Conservation (phyloP, 768 basidiomycete species). For the Leucocoprinus birnbaumii region DNA sequence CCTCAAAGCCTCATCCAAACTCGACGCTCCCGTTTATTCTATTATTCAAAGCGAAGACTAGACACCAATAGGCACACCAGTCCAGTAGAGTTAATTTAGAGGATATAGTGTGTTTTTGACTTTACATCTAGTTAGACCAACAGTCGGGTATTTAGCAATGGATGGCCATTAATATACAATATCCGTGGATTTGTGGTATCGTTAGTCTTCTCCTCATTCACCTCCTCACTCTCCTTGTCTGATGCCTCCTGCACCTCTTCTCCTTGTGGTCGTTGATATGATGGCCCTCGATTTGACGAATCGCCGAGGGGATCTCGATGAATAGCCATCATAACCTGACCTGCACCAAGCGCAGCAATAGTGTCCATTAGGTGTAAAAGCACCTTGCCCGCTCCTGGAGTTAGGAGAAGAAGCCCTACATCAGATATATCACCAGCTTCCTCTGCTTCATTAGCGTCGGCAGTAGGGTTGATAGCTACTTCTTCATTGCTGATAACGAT, state of each 20-base stretch:
- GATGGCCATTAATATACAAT: constrained; percentile 75
- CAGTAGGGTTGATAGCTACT: constrained; percentile 60
- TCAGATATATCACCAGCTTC: constrained; percentile 56
- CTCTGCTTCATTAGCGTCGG: constrained; percentile 51
- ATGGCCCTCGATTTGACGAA: not conserved
- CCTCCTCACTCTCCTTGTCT: constrained; percentile 21
- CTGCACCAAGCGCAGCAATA: constrained; percentile 42
- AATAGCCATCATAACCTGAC: constrained; percentile 50
- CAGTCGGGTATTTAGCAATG: constrained; percentile 73
- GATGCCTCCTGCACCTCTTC: not conserved
- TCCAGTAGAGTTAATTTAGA: constrained; percentile 12
- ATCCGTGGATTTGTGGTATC: constrained; percentile 40
- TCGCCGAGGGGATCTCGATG: constrained; percentile 23
- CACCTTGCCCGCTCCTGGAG: constrained; percentile 46
- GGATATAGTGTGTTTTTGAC: constrained; percentile 3
- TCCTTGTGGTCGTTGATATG: not conserved
- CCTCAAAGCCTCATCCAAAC: constrained; percentile 70
- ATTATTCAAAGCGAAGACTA: constrained; percentile 77
- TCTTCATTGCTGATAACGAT: constrained; percentile 72
- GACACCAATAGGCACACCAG: no score
- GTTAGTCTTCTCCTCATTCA: constrained; percentile 7
- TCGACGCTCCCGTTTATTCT: constrained; percentile 87
- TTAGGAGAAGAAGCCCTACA: constrained; percentile 57
- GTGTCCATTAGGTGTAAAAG: constrained; percentile 55
- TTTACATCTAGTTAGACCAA: constrained; percentile 39